These are phyloP conservation scores for Prototheca stagnorum DNA, from an alignment of 163 green algal genomes.

Conservation along the genomic window DNA sequence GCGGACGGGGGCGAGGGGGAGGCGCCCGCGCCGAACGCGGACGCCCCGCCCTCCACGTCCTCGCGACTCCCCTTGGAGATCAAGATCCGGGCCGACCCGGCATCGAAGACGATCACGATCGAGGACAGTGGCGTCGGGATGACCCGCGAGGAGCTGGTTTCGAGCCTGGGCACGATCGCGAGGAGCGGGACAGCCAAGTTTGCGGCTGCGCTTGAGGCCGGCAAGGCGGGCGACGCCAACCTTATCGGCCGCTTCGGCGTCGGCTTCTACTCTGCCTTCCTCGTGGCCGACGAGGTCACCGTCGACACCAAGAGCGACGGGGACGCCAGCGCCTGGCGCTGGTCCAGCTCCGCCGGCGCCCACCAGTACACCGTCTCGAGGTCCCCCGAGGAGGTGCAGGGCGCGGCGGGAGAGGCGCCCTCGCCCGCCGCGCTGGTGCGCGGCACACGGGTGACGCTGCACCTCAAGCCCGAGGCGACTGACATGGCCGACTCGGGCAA, in stretches of 20 bases:
- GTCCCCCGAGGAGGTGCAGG: constrained; percentile 6
- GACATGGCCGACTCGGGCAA: constrained; percentile 62
- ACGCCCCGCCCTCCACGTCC: constrained; percentile 13
- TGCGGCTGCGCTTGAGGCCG: constrained; percentile 59
- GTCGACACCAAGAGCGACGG: constrained; percentile 65
- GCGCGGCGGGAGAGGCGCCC: constrained; percentile 6
- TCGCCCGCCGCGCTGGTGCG: constrained; percentile 19
- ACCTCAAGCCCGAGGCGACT: constrained; percentile 78
- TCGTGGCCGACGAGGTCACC: constrained; percentile 65
- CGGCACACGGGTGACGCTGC: constrained; percentile 63
- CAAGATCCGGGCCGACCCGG: constrained; percentile 65
- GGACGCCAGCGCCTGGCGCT: constrained; percentile 65
- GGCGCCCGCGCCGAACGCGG: not conserved
- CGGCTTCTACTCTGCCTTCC: constrained; percentile 96
- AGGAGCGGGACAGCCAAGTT: constrained; percentile 85
- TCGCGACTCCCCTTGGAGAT: no score
- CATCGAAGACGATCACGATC: constrained; percentile 76
- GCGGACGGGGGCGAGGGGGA: constrained; percentile 30
- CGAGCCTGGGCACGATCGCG: constrained; percentile 91
- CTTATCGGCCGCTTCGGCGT: constrained; percentile 96
- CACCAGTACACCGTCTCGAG: constrained; percentile 48
- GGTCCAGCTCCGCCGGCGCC: constrained; percentile 65
- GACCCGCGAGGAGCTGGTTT: constrained; percentile 78
- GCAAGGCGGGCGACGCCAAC: constrained; percentile 76
- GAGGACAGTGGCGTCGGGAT: constrained; percentile 85